Evolutionary conservation across 106 monocot species (phyloP).

Genomic region (Acanthochlamys bracteata): DNA sequence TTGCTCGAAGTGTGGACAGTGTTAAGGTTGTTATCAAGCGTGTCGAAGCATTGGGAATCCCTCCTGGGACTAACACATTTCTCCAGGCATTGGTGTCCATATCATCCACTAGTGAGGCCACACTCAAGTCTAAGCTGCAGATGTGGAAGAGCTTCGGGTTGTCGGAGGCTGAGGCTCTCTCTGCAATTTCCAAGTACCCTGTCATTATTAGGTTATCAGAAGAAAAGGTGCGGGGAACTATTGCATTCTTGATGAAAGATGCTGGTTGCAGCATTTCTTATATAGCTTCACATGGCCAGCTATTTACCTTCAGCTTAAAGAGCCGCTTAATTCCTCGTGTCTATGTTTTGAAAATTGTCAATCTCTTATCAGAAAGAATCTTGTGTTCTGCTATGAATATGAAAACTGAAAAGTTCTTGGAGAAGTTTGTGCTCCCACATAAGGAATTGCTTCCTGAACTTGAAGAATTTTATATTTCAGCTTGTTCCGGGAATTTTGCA

Average conservation of each 20-base stretch:
- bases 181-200: constrained; percentile 10
- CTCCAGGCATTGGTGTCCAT: neutral
- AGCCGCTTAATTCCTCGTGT: constrained; percentile 23
- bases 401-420: constrained; percentile 1
- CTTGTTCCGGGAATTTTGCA: constrained; percentile 12
- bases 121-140: neutral
- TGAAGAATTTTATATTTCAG: constrained; percentile 18
- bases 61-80: constrained; percentile 1
- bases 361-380: neutral
- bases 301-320: constrained; percentile 24
- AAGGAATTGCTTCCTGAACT: constrained; percentile 17
- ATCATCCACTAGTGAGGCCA: neutral
- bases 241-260: constrained; percentile 15
- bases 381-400: neutral
- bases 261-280: constrained; percentile 9
- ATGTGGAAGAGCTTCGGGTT: constrained; percentile 7
- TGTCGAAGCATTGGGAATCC: constrained; percentile 1
- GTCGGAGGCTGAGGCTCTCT: constrained; percentile 9
- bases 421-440: constrained; percentile 15
- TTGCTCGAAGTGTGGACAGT: neutral
- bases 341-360: constrained; percentile 18
- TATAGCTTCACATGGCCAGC: neutral
- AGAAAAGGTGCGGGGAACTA: constrained; percentile 7
- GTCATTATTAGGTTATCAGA: constrained; percentile 2
- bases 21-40: neutral